Evolutionary conservation across 495 filamentous ascomycete genomes (phyloP), one percentile per base, ranked within the genome.

Genomic region (Talaromyces thailandensis): DNA sequence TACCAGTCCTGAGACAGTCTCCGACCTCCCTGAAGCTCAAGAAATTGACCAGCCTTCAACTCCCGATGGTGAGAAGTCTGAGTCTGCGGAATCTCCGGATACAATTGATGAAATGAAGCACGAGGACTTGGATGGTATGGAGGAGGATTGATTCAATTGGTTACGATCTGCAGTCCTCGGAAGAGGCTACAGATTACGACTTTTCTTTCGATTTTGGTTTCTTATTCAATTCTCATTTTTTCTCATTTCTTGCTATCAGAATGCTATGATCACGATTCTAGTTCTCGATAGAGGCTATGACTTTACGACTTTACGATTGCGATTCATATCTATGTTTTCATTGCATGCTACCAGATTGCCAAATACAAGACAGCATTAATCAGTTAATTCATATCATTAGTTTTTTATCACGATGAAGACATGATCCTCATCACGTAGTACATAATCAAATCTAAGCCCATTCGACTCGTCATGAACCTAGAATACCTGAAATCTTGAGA

Each of bases 401-500:
- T 52, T 16, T 24, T 26, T 28, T 53, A 26, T 7, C 50, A 53
- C 7, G 43, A 26, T 6, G 24, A 23, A 24, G 18, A 25, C 16
- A 23, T 52, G 2, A 11, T 55, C 16, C 12, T n/a, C 23, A 55
- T 55, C 43, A 23, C n/a, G 43, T 48, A 21, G 43, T 48, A 23
- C 26, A 28, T 28, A 16, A 3, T 55, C 12, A 16, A 14, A 24
- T 52, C 48, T 52, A 52, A 0, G 26, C 6, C 4, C 18, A 16
- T 1, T 25, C 0, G 4, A 59, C 37, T 37, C 31, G 2, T 64
- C 55, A 60, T 23, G 66, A 68, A 14, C 76, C 76, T 65, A 98
- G 65, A 57, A 96, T 87, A 12, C 86, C 86, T 0, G 89, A 87
- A 71, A 97, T 86, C 67, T 89, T 84, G 64, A 98, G 74, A 23